Evolutionary conservation across 2,329 filamentous ascomycete genomes (phyloP), one percentile per base, ranked within the genome.

Genomic region (Aspergillus tubingensis): DNA sequence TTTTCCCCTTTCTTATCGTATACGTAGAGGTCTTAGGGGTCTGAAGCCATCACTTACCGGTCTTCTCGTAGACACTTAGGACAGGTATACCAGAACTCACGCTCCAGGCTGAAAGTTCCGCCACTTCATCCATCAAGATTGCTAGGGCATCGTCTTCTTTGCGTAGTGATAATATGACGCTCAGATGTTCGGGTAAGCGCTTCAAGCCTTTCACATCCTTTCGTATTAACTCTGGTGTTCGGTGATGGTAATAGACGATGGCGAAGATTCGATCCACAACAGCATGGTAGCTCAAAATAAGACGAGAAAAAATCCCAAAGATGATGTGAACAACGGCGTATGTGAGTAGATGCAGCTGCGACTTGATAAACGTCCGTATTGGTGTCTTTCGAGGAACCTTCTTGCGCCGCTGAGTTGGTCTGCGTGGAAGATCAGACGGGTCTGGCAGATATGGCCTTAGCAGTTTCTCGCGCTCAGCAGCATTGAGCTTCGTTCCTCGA

Each of bases 21-120:
- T 36, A 13, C 32, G 32, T 36, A 36, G 32, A 13, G 32, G 32
- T 5, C 21, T 17, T 17, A 30, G 11, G 15, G n/a, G 13, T 6
- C 5, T 21, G 21, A 6, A 30, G 19, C 3, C 17, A 39, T 19
- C 13, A 67, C 84, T 54, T 82, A 96, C 93, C 94, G 63, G 89
- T 95, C 76, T 87, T 89, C 77, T 99, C 95, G 74, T 99, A 99
- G 27, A 99, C 83, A 52, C 92, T 96, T 67, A 99, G 80, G 75
- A 89, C 86, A 11, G 91, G 88, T 62, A 99, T 96, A 7, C 92
- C 92, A 23, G 91, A 91, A 71, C 92, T 92, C 27, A 92, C 89
- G 74, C 91, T 95, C 95, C 95, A 99, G 3, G 94, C 94, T 19
- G 91, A 88, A 62, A 99, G 85, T 75, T 99, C 95, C 43, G 93